Evolutionary conservation across 2,329 filamentous ascomycete genomes (phyloP).

Genomic region (Hymenoscyphus scutula): DNA sequence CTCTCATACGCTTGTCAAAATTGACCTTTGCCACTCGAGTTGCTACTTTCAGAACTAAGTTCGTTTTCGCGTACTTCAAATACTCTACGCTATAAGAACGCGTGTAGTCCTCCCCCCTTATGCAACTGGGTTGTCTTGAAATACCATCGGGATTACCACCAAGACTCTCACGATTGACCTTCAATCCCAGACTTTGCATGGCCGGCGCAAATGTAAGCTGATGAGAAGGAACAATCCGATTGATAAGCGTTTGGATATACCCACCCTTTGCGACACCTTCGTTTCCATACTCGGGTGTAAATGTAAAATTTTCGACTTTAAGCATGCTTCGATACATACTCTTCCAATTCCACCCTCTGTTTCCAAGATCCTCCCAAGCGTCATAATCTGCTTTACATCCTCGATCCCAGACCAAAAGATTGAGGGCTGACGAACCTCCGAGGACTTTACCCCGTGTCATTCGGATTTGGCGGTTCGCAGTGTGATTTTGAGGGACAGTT

Average conservation of each 20-base stretch:
- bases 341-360: constrained; percentile 43
- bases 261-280: constrained; percentile 38
- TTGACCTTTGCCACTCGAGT: constrained; percentile 69
- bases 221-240: constrained; percentile 45
- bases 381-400: constrained; percentile 35
- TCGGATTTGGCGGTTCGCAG: constrained; percentile 24
- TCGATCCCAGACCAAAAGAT: constrained; percentile 29
- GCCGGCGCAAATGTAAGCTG: constrained; percentile 46
- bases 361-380: constrained; percentile 43
- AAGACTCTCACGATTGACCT: constrained; percentile 44
- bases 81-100: constrained; percentile 47
- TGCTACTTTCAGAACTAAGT: neutral
- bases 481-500: constrained; percentile 38
- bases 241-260: constrained; percentile 41
- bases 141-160: constrained; percentile 50
- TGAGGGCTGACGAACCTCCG: constrained; percentile 41
- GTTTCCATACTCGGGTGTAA: constrained; percentile 17
- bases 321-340: constrained; percentile 33
- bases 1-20: constrained; percentile 11
- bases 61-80: neutral
- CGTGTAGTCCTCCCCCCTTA: constrained; percentile 46
- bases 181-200: constrained; percentile 45
- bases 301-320: constrained; percentile 21
- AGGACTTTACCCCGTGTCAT: constrained; percentile 22
- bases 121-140: constrained; percentile 48